Conservation (phyloP, 257 asterid species). For the Leptodermis oblonga region DNA sequence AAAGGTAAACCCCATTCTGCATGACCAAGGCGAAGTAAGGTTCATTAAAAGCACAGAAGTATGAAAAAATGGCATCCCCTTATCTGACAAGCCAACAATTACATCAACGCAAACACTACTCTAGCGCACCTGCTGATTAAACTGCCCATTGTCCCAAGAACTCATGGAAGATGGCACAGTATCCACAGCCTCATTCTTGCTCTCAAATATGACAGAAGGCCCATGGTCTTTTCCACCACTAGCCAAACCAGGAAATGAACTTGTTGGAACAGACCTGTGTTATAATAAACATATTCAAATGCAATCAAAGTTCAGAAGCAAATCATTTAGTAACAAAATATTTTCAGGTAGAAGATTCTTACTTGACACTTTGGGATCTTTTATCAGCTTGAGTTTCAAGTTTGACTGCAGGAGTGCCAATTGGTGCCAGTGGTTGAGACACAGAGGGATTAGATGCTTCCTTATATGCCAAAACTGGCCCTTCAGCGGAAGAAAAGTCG, state of each 20-base stretch:
- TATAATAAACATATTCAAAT: slow-evolving; percentile 14
- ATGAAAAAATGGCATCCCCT: not conserved
- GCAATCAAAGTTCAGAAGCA: slow-evolving; percentile 13
- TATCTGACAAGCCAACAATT: not conserved
- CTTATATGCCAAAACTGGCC: slow-evolving; percentile 34
- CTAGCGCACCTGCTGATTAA: slow-evolving; percentile 39
- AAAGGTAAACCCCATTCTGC: not conserved
- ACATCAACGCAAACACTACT: slow-evolving; percentile 12
- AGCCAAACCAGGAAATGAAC: slow-evolving; percentile 36
- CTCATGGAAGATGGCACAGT: slow-evolving; percentile 28
- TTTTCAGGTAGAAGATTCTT: slow-evolving; percentile 18
- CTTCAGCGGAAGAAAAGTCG: slow-evolving; percentile 42
- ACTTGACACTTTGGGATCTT: slow-evolving; percentile 43
- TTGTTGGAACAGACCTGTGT: slow-evolving; percentile 53
- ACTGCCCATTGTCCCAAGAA: slow-evolving; percentile 40
- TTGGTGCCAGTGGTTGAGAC: slow-evolving; percentile 58
- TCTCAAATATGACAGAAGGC: slow-evolving; percentile 45
- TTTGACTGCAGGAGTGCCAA: slow-evolving; percentile 62
- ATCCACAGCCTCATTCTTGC: slow-evolving; percentile 45
- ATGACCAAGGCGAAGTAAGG: not conserved
- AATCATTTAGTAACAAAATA: not conserved
- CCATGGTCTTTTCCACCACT: slow-evolving; percentile 42
- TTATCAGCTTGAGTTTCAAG: slow-evolving; percentile 41
- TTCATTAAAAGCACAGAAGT: not conserved
- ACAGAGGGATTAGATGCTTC: slow-evolving; percentile 36